A percentile compares a stretch with the other conserved stretches of the same genome.
These are phyloP conservation scores for Myriosclerotinia scirpicola DNA, from an alignment of 2,329 filamentous ascomycete species.

Conservation along the genomic window DNA sequence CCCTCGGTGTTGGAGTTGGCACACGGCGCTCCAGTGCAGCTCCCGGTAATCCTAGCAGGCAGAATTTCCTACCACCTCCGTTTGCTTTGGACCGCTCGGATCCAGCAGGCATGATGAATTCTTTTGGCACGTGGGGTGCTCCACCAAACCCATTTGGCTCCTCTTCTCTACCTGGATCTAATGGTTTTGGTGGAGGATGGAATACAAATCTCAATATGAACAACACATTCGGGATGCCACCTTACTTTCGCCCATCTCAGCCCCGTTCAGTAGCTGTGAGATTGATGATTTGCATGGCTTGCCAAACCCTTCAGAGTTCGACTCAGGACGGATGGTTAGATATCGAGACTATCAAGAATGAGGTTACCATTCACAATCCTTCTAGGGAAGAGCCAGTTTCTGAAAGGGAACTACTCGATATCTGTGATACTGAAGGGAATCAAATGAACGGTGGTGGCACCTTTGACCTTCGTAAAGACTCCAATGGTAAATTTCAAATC, in stretches of 20 bases:
- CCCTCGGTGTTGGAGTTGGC: conserved; percentile 43
- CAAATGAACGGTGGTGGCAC: conserved; percentile 84
- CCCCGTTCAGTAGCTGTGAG: conserved; percentile 69
- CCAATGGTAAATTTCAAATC: conserved; percentile 42
- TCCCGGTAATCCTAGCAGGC: conserved; percentile 35
- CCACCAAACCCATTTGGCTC: conserved; percentile 40
- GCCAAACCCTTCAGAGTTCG: conserved; percentile 58
- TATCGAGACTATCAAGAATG: conserved; percentile 63
- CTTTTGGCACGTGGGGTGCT: conserved; percentile 40
- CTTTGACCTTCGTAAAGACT: conserved; percentile 56
- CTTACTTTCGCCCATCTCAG: conserved; percentile 48
- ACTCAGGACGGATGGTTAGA: conserved; percentile 67
- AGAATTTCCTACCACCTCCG: conserved; percentile 36
- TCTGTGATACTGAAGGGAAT: conserved; percentile 86
- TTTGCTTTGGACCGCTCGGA: conserved; percentile 39
- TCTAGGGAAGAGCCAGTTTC: conserved; percentile 48
- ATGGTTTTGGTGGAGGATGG: conserved; percentile 37
- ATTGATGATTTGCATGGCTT: conserved; percentile 74
- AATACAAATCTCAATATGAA: conserved; percentile 46
- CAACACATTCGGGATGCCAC: conserved; percentile 43
- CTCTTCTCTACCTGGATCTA: conserved; percentile 39
- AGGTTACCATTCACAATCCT: conserved; percentile 60
- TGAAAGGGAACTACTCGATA: conserved; percentile 71
- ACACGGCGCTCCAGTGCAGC: conserved; percentile 40
- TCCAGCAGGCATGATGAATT: conserved; percentile 36